Evolutionary conservation across 2,329 filamentous ascomycete genomes (phyloP), one percentile per base, ranked within the genome.

Genomic region (Pseudopyricularia cyperi): DNA sequence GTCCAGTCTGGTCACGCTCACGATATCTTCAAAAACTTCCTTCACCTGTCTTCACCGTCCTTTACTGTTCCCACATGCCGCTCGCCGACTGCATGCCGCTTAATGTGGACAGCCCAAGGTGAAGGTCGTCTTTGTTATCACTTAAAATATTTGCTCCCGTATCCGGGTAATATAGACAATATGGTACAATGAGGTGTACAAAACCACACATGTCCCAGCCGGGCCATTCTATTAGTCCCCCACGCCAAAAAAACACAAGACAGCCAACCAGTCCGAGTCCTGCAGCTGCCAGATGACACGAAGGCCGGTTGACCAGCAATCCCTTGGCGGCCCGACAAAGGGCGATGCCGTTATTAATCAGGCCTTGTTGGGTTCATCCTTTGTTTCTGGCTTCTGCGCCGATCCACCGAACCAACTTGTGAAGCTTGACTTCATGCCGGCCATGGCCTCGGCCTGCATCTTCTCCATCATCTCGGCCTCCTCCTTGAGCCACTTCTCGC

Each of bases 401-500:
- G 37, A 24, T 7, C n/a, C 19, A 39, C 48, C 54, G 58, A 79
- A 78, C 72, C 72, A 78, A 52, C 80, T 73, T 35, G 76, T 74
- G 61, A 93, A 82, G 28, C 83, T 84, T 54, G 77, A 79, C 78
- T 91, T 93, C 88, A 95, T 95, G 63, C 79, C 88, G 70, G 85
- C 87, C 84, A 95, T 90, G 61, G 85, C 85, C 69, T 95, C 89
- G 63, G 95, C 87, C 67, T 90, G 87, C 56, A 83, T 76, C 74
- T 89, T 90, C 74, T 96, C 91, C 72, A 90, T 85, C 65, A 87
- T 80, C 48, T 83, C 83, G 44, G 87, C 86, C 75, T 95, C 90
- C 68, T 97, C 91, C 73, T 90, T 90, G 59, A 98, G 75, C 88
- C 90, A 96, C 71, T 91, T 44, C 66, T 91, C 89, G 51, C 90